A percentile compares a stretch with the other conserved stretches of the same genome.
phyloP scores from a whole-genome alignment of 805 yeast species.

The Kluyveromyces dobzhanskii region DNA sequence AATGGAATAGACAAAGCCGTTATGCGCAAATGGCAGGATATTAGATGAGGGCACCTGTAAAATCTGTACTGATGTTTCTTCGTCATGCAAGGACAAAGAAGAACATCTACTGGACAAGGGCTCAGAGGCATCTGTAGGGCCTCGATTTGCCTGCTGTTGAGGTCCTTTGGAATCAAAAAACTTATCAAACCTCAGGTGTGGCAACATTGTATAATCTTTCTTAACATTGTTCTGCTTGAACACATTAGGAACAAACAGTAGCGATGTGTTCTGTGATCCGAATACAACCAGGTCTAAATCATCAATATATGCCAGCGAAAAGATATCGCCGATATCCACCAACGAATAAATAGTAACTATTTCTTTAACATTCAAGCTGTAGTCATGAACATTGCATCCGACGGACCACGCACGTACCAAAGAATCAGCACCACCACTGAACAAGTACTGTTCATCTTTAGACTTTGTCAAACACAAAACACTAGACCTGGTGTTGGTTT shows the following conservation, averaged over 20 bases:
- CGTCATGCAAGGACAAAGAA: background rate
- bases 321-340: conserved; percentile 89
- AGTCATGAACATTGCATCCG: conserved; percentile 16
- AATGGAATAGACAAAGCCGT: conserved; percentile 79
- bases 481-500: conserved; percentile 26
- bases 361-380: conserved; percentile 27
- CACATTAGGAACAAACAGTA: conserved; percentile 55
- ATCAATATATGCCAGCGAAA: conserved; percentile 67
- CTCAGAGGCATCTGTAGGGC: conserved; percentile 12
- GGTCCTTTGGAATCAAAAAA: conserved; percentile 91
- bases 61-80: conserved; percentile 22
- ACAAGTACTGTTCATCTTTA: conserved; percentile 46
- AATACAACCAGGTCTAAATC: conserved; percentile 54
- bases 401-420: conserved; percentile 80
- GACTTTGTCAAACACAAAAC: conserved; percentile 60
- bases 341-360: conserved; percentile 73
- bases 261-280: conserved; percentile 90
- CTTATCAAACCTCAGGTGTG: conserved; percentile 63
- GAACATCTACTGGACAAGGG: background rate
- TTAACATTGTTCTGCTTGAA: conserved; percentile 15
- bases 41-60: conserved; percentile 63
- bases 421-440: conserved; percentile 88
- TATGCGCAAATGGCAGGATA: conserved; percentile 75
- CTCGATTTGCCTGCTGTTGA: conserved; percentile 43
- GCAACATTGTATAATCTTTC: conserved; percentile 35